A percentile compares a stretch with the other conserved stretches of the same genome.
phyloP scores from a whole-genome alignment of 176 grass and related monocot species.

The Poa annua region DNA sequence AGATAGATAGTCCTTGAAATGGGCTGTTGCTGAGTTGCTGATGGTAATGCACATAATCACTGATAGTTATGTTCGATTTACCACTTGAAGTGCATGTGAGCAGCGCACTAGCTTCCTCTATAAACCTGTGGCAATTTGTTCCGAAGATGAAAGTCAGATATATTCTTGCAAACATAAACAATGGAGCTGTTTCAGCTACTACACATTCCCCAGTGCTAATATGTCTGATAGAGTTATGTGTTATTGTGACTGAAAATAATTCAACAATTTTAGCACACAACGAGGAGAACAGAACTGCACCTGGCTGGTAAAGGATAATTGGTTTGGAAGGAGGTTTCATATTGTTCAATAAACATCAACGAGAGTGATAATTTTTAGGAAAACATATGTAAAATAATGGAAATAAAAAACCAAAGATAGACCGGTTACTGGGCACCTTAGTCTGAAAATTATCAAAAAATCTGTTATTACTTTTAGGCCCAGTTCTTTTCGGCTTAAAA shows the following conservation, averaged over 20 bases:
- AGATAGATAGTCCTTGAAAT: not conserved
- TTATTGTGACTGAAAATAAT: conserved; percentile 3
- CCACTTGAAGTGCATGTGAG: not conserved
- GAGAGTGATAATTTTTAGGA: not conserved
- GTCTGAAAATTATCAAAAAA: too few species aligned
- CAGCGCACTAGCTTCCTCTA: not conserved
- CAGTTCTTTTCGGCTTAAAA: too few species aligned
- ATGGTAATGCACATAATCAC: not conserved
- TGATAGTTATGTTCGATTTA: not conserved
- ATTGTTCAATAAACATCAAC: not conserved
- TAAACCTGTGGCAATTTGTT: not conserved
- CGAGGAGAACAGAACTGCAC: not conserved
- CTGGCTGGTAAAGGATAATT: not conserved
- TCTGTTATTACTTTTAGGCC: too few species aligned
- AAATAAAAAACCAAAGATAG: not conserved
- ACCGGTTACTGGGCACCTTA: not conserved
- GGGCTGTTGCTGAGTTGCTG: not conserved
- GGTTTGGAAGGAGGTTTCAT: not conserved
- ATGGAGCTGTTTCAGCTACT: not conserved
- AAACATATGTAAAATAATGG: not conserved
- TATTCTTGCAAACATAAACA: not conserved
- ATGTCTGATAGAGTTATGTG: not conserved
- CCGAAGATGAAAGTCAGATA: not conserved
- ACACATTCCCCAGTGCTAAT: not conserved
- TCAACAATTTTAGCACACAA: not conserved